Base-by-base conservation (phyloP, 1,139 yeast species). In the Blastobotrys apis region DNA sequence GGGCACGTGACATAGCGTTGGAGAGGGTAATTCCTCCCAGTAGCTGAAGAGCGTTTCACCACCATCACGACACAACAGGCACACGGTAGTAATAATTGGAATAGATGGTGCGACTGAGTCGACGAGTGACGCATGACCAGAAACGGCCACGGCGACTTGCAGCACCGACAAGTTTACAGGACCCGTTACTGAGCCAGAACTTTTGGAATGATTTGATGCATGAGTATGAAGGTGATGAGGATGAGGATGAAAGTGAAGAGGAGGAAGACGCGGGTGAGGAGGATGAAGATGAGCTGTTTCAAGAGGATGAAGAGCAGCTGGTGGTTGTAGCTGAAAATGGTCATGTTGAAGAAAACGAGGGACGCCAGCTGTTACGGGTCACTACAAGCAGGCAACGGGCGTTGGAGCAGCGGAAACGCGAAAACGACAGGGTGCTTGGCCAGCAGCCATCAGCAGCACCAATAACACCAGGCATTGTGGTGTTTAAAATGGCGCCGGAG, bases 111-210 rank as follows among this genome's bases (percentile, higher is more conserved):
- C 37, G 48, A n/a, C 43, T 45, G 44, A 30, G 38, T 17, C 34
- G 45, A 19, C 43, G 43, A 32, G 33, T 34, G 29, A 26, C 34
- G 16, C 48, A 45, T 25, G 46, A 43, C 10, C 46, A 43, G 39
- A 38, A 38, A 35, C 46, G 46, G 36, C 41, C 44, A n/a, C 37
- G 47, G 27, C 34, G 47, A 13, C 22, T 16, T 20, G 44, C 44
- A 19, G 56, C 56, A 10, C 57, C 57, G 6, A 47, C 45, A 30
- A 51, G 53, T 12, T 44, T 54, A 19, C 43, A 47, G 26, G 57
- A 54, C 34, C 57, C 57, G 13, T 37, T 54, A 25, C 50, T 52
- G 31, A 47, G 48, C 25, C 37, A 46, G n/a, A 36, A 44, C 34
- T 54, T 45, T 43, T 54, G 57, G 57, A 37, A 51, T 16, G 36